Conservation (phyloP, 1,139 yeast genomes). For the Taphrina pruni region DNA sequence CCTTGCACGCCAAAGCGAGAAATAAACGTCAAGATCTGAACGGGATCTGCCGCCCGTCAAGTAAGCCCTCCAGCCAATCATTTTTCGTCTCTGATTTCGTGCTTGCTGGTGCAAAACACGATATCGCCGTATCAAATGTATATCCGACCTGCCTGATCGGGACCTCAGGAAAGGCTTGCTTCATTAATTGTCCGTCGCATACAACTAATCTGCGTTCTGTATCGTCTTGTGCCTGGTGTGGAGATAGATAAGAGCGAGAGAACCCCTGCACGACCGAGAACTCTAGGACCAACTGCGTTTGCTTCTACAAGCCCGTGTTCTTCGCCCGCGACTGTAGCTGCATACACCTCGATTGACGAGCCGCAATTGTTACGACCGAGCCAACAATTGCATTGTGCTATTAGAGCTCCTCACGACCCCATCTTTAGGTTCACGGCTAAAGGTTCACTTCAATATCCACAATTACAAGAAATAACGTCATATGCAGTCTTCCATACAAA, state of each 20-base stretch:
- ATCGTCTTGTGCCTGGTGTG: no score
- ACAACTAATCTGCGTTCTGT: no score
- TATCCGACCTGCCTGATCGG: not conserved
- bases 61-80: not conserved
- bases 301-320: no score
- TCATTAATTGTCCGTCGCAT: no score
- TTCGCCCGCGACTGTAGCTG: no score
- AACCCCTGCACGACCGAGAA: no score
- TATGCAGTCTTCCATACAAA: slow-evolving; percentile 17
- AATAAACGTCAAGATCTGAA: slow-evolving; percentile 2
- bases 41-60: slow-evolving; percentile 10
- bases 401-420: slow-evolving; percentile 15
- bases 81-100: not conserved
- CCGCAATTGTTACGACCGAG: no score
- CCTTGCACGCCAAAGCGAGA: not conserved
- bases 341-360: no score
- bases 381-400: not conserved
- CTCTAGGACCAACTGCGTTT: no score
- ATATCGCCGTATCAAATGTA: not conserved
- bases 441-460: slow-evolving; percentile 3
- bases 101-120: not conserved
- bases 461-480: not conserved
- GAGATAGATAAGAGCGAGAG: no score
- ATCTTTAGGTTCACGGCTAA: not conserved
- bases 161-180: not conserved